Conservation (phyloP, 2,329 filamentous ascomycete species). For the Neonectria punicea region DNA sequence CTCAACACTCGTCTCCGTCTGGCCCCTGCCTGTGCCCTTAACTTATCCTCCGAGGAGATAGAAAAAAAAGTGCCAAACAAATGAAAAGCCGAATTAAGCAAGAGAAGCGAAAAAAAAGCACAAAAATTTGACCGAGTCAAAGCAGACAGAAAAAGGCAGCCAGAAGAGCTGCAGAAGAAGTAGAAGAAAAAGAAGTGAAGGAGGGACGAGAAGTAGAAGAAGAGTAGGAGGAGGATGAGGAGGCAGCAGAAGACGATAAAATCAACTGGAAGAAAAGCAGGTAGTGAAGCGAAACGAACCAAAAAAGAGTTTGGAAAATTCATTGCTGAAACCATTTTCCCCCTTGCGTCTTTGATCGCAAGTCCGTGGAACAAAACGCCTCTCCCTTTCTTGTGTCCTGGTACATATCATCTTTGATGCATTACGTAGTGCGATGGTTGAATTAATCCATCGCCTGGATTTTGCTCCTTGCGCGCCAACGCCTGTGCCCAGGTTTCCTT, state of each 20-base stretch:
- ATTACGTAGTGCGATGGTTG: slow-evolving; percentile 32
- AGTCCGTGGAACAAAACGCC: slow-evolving; percentile 41
- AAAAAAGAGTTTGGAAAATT: slow-evolving; percentile 26
- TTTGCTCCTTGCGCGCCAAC: slow-evolving; percentile 29
- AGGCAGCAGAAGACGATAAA: slow-evolving; percentile 22
- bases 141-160: slow-evolving; percentile 30
- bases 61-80: slow-evolving; percentile 34
- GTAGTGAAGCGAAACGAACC: slow-evolving; percentile 20
- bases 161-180: slow-evolving; percentile 20
- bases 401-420: slow-evolving; percentile 41
- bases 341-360: slow-evolving; percentile 33
- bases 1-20: slow-evolving; percentile 19
- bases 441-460: slow-evolving; percentile 27
- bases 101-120: slow-evolving; percentile 25
- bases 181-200: slow-evolving; percentile 15
- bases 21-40: slow-evolving; percentile 15
- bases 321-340: slow-evolving; percentile 28
- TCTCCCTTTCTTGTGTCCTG: slow-evolving; percentile 36
- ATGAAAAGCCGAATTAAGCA: slow-evolving; percentile 28
- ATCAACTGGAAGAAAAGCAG: slow-evolving; percentile 22
- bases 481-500: slow-evolving; percentile 21
- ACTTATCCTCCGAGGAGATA: not conserved
- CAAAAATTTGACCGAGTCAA: slow-evolving; percentile 31
- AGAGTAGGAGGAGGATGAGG: slow-evolving; percentile 30
- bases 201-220: slow-evolving; percentile 16